Evolutionary conservation across 2,329 filamentous ascomycete genomes (phyloP).

Genomic region (Amauroascus verrucosus): DNA sequence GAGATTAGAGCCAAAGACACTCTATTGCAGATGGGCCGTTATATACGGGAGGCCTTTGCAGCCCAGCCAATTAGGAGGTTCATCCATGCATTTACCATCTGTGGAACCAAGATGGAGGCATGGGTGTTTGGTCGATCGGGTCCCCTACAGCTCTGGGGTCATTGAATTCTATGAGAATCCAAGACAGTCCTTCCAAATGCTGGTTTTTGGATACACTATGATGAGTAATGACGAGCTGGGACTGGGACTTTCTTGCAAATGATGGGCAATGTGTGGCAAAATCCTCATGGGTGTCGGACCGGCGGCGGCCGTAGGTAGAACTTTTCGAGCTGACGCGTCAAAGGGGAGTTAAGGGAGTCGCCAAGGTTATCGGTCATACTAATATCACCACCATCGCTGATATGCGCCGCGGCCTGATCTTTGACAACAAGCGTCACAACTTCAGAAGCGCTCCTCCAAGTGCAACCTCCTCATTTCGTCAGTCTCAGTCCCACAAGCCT

Average conservation of each 20-base stretch:
- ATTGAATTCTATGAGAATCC: constrained; percentile 27
- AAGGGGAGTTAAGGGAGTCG: constrained; percentile 22
- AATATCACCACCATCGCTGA: constrained; percentile 22
- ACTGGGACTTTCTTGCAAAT: constrained; percentile 22
- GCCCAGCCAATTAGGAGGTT: constrained; percentile 26
- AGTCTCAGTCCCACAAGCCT: neutral
- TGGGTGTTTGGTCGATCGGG: constrained; percentile 30
- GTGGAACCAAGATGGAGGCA: constrained; percentile 20
- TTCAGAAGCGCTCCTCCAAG: constrained; percentile 13
- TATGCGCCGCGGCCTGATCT: constrained; percentile 21
- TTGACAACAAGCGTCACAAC: constrained; percentile 16
- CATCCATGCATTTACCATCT: constrained; percentile 25
- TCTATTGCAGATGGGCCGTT: constrained; percentile 16
- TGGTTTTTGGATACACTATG: constrained; percentile 23
- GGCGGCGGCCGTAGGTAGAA: constrained; percentile 21
- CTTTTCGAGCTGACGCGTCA: constrained; percentile 20
- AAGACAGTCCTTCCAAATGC: constrained; percentile 22
- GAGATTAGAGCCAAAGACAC: constrained; percentile 10
- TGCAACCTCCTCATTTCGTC: constrained; percentile 12
- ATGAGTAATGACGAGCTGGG: constrained; percentile 27
- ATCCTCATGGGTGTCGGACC: constrained; percentile 26
- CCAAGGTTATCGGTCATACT: constrained; percentile 22
- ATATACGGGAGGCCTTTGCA: constrained; percentile 13
- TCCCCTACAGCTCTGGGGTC: constrained; percentile 22
- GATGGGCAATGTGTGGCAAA: constrained; percentile 22